Evolutionary conservation across 371 early-diverging fungal species (phyloP).

Genomic region (Parasitella parasitica): DNA sequence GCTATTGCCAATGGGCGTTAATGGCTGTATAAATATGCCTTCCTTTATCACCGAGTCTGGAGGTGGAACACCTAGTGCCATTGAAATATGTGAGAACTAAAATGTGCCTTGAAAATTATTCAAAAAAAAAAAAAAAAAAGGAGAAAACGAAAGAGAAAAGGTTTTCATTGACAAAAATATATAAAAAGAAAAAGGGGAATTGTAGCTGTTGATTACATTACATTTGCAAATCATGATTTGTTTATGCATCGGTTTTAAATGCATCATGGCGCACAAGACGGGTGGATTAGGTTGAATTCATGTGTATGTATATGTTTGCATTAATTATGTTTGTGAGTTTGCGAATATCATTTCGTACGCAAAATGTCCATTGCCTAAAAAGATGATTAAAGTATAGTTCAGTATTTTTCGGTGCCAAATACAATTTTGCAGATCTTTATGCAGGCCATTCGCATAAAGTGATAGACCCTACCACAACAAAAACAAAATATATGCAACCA

Average conservation of each 20-base stretch:
- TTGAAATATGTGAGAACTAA: not conserved
- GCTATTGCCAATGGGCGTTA: constrained; percentile 43
- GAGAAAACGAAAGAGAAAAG: not conserved
- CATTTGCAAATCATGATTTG: not conserved
- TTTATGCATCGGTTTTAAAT: not conserved
- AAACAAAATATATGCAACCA: too few relatives aligned
- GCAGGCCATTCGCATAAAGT: too few relatives aligned
- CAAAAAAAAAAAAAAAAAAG: not conserved
- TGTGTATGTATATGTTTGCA: too few relatives aligned
- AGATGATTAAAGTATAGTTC: too few relatives aligned
- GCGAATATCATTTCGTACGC: too few relatives aligned
- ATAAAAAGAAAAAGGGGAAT: not conserved
- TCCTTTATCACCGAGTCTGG: constrained; percentile 21
- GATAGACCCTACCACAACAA: too few relatives aligned
- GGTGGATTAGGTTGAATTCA: too few relatives aligned
- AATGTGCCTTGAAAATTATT: not conserved
- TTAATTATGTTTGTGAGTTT: too few relatives aligned
- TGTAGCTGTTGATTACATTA: not conserved
- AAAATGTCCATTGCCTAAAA: too few relatives aligned
- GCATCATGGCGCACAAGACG: not conserved
- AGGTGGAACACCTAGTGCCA: constrained; percentile 3
- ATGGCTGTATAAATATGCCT: constrained; percentile 39
- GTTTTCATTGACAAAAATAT: too few relatives aligned
- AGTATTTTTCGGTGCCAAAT: too few relatives aligned
- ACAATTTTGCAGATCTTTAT: too few relatives aligned